These are phyloP conservation scores for Rhizopogon roseolus DNA, from an alignment of 768 basidiomycete genomes.

Conservation along the genomic window DNA sequence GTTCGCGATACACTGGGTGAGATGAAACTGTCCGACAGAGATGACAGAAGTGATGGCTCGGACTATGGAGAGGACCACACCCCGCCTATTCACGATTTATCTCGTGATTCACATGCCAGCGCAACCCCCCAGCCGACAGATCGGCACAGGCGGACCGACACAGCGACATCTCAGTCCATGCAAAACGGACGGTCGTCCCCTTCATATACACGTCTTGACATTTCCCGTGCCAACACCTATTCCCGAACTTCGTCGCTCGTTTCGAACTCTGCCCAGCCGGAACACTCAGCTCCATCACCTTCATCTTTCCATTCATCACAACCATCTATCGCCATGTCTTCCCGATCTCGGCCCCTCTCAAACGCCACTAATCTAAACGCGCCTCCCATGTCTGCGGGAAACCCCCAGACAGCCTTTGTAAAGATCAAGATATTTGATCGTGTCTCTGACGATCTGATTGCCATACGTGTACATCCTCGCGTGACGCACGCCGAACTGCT, in stretches of 20 bases:
- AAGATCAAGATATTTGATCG: slow-evolving; percentile 99
- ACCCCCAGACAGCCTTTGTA: slow-evolving; percentile 83
- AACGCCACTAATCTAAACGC: slow-evolving; percentile 50
- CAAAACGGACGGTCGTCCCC: slow-evolving; percentile 24
- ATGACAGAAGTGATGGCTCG: slow-evolving; percentile 56
- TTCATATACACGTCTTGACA: slow-evolving; percentile 21
- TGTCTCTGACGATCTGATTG: slow-evolving; percentile 90
- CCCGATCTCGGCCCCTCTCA: slow-evolving; percentile 57
- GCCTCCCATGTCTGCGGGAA: slow-evolving; percentile 72
- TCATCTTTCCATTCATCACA: slow-evolving; percentile 48
- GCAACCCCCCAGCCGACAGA: slow-evolving; percentile 12
- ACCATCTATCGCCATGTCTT: slow-evolving; percentile 40
- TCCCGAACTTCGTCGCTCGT: slow-evolving; percentile 24
- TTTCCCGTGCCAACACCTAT: slow-evolving; percentile 17
- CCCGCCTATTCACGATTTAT: slow-evolving; percentile 28
- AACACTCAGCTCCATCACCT: slow-evolving; percentile 34
- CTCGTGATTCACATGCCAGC: slow-evolving; percentile 19
- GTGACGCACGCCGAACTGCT: slow-evolving; percentile 84
- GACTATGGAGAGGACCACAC: slow-evolving; percentile 54
- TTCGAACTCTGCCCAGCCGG: slow-evolving; percentile 24
- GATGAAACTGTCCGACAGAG: slow-evolving; percentile 42
- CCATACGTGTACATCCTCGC: slow-evolving; percentile 91
- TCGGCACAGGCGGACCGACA: slow-evolving; percentile 45
- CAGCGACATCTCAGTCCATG: slow-evolving; percentile 38
- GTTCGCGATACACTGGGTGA: slow-evolving; percentile 47